These are phyloP conservation scores for Aureobasidium namibiae DNA, from an alignment of 2,329 filamentous ascomycete species.

Conservation along the genomic window DNA sequence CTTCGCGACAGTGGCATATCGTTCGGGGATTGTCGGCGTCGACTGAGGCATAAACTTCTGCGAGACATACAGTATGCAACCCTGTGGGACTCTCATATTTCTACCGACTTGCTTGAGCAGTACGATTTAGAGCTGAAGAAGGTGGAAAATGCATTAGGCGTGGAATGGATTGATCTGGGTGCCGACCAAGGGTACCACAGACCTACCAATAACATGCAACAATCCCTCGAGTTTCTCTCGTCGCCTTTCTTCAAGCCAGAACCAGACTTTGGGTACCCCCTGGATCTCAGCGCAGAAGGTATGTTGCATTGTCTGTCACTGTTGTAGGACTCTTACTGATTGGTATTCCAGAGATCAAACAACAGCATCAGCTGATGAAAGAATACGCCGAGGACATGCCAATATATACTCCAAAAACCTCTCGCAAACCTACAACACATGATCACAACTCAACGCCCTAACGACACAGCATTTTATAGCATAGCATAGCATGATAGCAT, in stretches of 20 bases:
- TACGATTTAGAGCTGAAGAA: conserved; percentile 23
- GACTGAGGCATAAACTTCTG: conserved; percentile 20
- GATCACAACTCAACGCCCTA: neutral
- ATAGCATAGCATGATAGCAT: conserved; percentile 6
- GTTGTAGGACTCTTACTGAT: neutral
- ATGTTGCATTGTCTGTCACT: neutral
- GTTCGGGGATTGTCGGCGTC: conserved; percentile 18
- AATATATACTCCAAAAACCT: neutral
- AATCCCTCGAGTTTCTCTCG: conserved; percentile 22
- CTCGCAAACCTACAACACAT: neutral
- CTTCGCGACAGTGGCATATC: conserved; percentile 19
- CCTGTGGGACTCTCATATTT: conserved; percentile 20
- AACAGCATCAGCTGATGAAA: neutral
- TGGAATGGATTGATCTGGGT: conserved; percentile 21
- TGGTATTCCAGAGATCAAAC: neutral
- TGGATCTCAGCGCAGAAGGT: conserved; percentile 14
- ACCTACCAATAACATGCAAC: conserved; percentile 17
- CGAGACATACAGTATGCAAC: conserved; percentile 21
- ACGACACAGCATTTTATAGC: neutral
- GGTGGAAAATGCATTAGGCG: conserved; percentile 25
- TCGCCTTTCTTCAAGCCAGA: conserved; percentile 19
- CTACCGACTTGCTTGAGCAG: conserved; percentile 21
- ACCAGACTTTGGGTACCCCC: conserved; percentile 25
- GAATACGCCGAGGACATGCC: neutral
- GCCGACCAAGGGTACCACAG: conserved; percentile 21